These are phyloP conservation scores for Sporobolomyces phaffii DNA, from an alignment of 768 basidiomycete genomes.

Conservation along the genomic window DNA sequence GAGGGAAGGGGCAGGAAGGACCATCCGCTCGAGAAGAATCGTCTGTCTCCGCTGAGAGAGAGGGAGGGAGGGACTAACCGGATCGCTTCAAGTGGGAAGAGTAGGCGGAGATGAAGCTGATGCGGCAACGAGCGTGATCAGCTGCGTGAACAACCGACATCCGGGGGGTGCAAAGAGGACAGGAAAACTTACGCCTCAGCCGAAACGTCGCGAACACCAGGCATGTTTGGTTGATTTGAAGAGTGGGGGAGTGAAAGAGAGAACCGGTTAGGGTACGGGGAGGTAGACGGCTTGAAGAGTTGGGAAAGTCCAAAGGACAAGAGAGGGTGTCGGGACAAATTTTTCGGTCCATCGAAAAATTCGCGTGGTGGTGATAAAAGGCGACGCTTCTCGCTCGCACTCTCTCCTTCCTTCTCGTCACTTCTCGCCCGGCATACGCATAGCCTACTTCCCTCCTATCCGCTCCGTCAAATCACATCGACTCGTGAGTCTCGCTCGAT, in stretches of 20 bases:
- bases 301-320: not conserved
- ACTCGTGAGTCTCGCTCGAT: not conserved
- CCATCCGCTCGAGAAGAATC: no score
- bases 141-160: no score
- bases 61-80: constrained; percentile 25
- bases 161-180: not conserved
- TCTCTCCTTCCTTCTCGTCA: not conserved
- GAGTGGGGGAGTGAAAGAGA: not conserved
- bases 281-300: not conserved
- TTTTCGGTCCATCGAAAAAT: not conserved
- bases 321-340: not conserved
- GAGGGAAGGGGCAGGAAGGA: no score
- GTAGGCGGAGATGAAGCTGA: constrained; percentile 39
- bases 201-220: constrained; percentile 39
- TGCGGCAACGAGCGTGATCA: not conserved
- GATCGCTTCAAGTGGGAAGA: constrained; percentile 43
- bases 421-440: not conserved
- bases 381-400: not conserved
- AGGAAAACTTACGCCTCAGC: constrained; percentile 36
- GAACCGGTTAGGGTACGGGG: constrained; percentile 28
- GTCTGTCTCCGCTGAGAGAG: not conserved
- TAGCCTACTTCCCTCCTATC: not conserved
- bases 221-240: constrained; percentile 21
- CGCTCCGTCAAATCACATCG: not conserved
- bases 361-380: not conserved